phyloP scores from a whole-genome alignment of 192 early-diverging fungal species.

The Mortierella antarctica region DNA sequence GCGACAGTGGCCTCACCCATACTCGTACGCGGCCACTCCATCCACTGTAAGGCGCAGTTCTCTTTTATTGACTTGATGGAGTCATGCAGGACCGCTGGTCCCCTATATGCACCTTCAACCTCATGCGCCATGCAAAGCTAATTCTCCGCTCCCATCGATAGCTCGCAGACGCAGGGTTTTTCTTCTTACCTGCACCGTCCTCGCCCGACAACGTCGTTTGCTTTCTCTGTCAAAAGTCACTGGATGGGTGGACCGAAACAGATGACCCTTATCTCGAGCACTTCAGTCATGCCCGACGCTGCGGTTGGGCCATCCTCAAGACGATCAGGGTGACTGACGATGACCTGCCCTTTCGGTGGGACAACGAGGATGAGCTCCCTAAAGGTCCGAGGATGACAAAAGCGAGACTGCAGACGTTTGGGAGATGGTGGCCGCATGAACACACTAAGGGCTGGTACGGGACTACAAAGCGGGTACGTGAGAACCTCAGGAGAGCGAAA shows the following conservation, averaged over 20 bases:
- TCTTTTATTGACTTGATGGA: background rate
- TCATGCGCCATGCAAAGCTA: too few species aligned
- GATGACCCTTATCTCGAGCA: conserved; percentile 50
- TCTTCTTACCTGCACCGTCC: conserved; percentile 13
- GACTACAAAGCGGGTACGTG: conserved; percentile 31
- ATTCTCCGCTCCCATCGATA: background rate
- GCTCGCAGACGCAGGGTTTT: conserved; percentile 54
- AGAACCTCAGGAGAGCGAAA: background rate
- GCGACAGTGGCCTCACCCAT: conserved; percentile 31
- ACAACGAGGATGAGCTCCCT: conserved; percentile 36
- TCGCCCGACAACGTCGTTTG: conserved; percentile 51
- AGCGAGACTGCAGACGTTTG: conserved; percentile 46
- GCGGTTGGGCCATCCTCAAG: conserved; percentile 45
- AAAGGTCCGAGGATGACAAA: conserved; percentile 44
- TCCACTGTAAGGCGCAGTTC: background rate
- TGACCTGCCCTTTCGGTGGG: conserved; percentile 41
- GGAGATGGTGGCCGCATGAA: conserved; percentile 56
- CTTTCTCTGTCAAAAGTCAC: conserved; percentile 49
- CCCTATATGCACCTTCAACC: too few species aligned
- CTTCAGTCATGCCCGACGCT: conserved; percentile 18
- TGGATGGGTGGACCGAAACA: conserved; percentile 31
- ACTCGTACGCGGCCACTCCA: conserved; percentile 14
- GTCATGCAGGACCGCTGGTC: too few species aligned
- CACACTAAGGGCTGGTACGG: conserved; percentile 32
- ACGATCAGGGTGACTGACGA: conserved; percentile 9